A percentile compares a stretch with the other conserved stretches of the same genome.
Evolutionary conservation across 2,329 filamentous ascomycete genomes (phyloP).

Genomic region (Trichoderma harzianum): DNA sequence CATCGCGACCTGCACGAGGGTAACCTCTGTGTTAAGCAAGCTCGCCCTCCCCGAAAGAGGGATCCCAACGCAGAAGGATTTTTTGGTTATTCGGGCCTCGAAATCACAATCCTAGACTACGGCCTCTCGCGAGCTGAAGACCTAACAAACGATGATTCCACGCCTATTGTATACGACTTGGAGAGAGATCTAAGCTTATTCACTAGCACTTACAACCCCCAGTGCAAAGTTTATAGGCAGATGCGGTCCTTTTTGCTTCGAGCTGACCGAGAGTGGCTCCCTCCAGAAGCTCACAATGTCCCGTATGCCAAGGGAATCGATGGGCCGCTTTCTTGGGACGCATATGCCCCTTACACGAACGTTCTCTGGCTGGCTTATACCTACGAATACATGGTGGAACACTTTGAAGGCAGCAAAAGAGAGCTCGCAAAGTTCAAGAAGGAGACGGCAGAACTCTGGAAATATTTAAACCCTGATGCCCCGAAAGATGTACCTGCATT

Average conservation of each 20-base stretch:
- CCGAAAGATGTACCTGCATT: constrained; percentile 48
- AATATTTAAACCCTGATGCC: constrained; percentile 51
- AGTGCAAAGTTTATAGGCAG: constrained; percentile 60
- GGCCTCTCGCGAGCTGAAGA: constrained; percentile 59
- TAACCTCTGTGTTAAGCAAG: constrained; percentile 56
- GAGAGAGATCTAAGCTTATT: constrained; percentile 60
- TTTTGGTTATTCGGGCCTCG: constrained; percentile 59
- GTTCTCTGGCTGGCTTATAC: constrained; percentile 63
- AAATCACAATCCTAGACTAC: constrained; percentile 64
- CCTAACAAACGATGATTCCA: constrained; percentile 33
- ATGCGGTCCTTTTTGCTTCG: constrained; percentile 57
- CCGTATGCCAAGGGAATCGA: constrained; percentile 46
- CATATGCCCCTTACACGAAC: constrained; percentile 59
- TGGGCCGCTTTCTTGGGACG: constrained; percentile 52
- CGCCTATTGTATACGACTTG: constrained; percentile 53
- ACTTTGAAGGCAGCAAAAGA: constrained; percentile 47
- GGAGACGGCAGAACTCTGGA: constrained; percentile 52
- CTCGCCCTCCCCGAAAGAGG: constrained; percentile 33
- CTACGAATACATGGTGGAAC: constrained; percentile 49
- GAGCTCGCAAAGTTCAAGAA: constrained; percentile 46
- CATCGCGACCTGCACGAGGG: constrained; percentile 65
- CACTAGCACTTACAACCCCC: constrained; percentile 55
- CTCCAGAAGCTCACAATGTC: constrained; percentile 43
- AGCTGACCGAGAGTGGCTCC: constrained; percentile 49
- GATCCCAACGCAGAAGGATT: constrained; percentile 32